These are phyloP conservation scores for Didymella lethalis DNA, from an alignment of 2,329 filamentous ascomycete genomes.

Conservation along the genomic window DNA sequence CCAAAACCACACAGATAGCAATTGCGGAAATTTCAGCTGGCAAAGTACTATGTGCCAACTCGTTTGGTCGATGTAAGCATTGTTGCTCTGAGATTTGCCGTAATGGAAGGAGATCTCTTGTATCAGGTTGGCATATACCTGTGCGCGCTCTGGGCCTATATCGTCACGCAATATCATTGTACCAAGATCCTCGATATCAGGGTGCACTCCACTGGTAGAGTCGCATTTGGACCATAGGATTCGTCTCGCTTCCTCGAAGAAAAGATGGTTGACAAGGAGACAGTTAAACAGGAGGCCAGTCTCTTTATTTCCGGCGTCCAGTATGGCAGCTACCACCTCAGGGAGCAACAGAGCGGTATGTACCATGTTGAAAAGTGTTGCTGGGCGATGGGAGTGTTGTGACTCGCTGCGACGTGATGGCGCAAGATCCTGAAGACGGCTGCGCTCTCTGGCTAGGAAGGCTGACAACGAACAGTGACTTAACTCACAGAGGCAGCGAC, in stretches of 20 bases:
- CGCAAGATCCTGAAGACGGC: neutral
- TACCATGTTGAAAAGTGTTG: neutral
- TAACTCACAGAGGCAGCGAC: neutral
- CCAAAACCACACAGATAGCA: neutral
- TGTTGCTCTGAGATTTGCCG: neutral
- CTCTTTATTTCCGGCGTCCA: neutral
- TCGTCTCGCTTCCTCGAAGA: neutral
- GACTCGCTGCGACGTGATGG: neutral
- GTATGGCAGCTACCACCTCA: conserved; percentile 2
- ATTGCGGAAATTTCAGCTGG: conserved; percentile 1
- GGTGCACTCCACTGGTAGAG: neutral
- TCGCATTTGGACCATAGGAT: neutral
- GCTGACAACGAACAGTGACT: neutral
- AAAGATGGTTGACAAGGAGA: conserved; percentile 5
- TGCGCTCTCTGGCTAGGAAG: neutral
- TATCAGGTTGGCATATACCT: conserved; percentile 1
- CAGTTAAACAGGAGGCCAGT: neutral
- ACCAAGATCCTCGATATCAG: neutral
- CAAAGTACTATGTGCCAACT: neutral
- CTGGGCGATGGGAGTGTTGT: neutral
- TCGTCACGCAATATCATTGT: neutral
- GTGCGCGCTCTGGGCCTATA: neutral
- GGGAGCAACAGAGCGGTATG: neutral
- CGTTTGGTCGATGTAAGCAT: neutral
- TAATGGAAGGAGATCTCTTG: neutral